Evolutionary conservation across 257 asterid species (phyloP), one percentile per base, ranked within the genome.

Genomic region (Ligustrum vulgare): DNA sequence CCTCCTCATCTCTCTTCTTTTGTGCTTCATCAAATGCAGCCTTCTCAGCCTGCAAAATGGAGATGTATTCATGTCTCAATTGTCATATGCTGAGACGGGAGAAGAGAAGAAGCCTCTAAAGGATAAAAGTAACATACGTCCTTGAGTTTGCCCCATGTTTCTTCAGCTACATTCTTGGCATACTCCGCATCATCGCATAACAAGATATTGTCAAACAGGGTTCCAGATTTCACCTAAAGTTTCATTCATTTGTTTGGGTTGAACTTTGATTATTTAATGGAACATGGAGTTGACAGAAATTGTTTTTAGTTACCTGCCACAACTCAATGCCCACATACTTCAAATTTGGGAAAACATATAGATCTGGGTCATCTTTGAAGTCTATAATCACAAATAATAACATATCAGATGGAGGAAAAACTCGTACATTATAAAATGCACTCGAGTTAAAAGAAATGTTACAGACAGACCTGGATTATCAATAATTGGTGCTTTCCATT

Each of bases 141-240:
- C 86, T 93, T 95, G 35, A 84, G 96, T 72, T 91, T 93, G 74
- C 89, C 97, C 98, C 98, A 95, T 80, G 99, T 95, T 73, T 90
- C 96, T 83, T 93, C 97, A 0, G 94, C 99, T 67, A 95, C 37
- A 77, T 84, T 73, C 91, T 85, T 90, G 37, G 99, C 99, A 69
- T 93, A 91, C 70, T 93, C 98, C 33, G 94, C 93, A 78, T 95
- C 99, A 68, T 95, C 99, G 72, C 74, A 36, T 51, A 95, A 68
- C 82, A 95, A 86, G 77, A 95, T 84, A 79, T 95, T 95, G 91
- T 95, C 97, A 79, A 95, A 95, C 84, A 95, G 83, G 72, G 99
- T 95, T 80, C 98, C 99, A 69, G 99, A 91, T 85, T 95, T 95
- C 89, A 93, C 99, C 99, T 95, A 89, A 77, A 79, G 69, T 62